A percentile compares a stretch with the other conserved stretches of the same genome.
phyloP scores from a whole-genome alignment of 2,329 filamentous ascomycete species.

The Xylaria multiplex region DNA sequence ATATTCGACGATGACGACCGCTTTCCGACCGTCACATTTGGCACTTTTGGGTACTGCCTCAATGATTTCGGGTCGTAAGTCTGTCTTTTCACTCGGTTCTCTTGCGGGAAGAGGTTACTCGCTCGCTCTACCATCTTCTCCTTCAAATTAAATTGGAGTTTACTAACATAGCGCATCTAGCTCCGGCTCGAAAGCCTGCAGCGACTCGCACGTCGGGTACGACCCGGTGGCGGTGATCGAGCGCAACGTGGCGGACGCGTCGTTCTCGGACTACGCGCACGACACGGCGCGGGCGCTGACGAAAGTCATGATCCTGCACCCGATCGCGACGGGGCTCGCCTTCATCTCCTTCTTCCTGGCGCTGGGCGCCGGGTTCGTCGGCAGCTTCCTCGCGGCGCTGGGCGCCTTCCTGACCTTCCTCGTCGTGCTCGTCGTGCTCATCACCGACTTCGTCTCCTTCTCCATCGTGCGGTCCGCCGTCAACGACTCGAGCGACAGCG shows the following conservation, averaged over 20 bases:
- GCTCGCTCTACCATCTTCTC: not conserved
- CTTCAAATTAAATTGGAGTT: no score
- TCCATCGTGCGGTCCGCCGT: constrained; percentile 46
- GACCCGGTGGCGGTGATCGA: constrained; percentile 42
- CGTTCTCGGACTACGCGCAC: constrained; percentile 51
- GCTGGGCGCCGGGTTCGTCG: constrained; percentile 56
- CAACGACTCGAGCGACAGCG: constrained; percentile 53
- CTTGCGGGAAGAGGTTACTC: not conserved
- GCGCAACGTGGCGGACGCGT: constrained; percentile 37
- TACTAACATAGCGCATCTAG: constrained; percentile 29
- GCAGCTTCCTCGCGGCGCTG: constrained; percentile 54
- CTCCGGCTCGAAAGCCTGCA: constrained; percentile 41
- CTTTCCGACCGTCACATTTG: constrained; percentile 51
- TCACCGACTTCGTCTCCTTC: constrained; percentile 58
- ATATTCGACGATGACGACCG: constrained; percentile 31
- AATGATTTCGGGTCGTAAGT: constrained; percentile 38
- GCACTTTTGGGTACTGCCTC: constrained; percentile 59
- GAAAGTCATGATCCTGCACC: constrained; percentile 57
- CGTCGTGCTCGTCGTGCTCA: constrained; percentile 55
- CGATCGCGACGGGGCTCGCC: constrained; percentile 47
- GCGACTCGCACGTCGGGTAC: constrained; percentile 43
- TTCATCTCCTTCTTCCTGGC: constrained; percentile 59
- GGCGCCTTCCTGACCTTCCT: constrained; percentile 54
- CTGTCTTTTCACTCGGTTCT: constrained; percentile 19
- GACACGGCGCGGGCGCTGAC: constrained; percentile 55